Evolutionary conservation across 164 flowering plant species (phyloP), one percentile per base, ranked within the genome.

Genomic region (Vitis labrusca): DNA sequence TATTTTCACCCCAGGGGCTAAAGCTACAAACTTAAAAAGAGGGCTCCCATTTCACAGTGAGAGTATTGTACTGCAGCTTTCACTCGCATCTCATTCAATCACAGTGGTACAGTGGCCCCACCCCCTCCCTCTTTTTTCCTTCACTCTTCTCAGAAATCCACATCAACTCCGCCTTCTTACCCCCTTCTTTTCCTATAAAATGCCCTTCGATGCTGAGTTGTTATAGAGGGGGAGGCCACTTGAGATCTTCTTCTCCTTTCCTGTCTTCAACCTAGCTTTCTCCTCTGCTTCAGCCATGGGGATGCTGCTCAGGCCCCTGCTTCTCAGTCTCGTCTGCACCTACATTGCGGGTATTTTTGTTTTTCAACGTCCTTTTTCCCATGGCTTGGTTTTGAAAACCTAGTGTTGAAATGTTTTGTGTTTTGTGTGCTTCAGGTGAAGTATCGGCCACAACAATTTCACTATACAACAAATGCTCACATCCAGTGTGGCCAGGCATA

Each of bases 401-500:
- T 23, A 23, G 27, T 23, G 1, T 23, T 23, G 27, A 23, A 23
- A 23, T 37, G 44, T 37, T 37, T 23, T 2, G 27, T 23, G 27
- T 23, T 23, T 23, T 37, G 0, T 37, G 44, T 6, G 44, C 2
- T 37, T 32, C 81, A 74, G 85, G 37, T 53, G 74, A 70, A 48
- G 86, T 83, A 2, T 73, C 84, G 23, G 87, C 83, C 5, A 84
- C 95, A 17, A 87, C 88, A 3, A 78, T 94, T 61, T 80, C 88
- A 2, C 61, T 89, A 14, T 67, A 74, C 86, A 94, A 92, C 93
- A 88, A 88, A 64, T 94, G 97, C 76, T 1, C 70, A 10, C 86
- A 91, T 79, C 73, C 97, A 50, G 97, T 94, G 13, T 94, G 98
- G 98, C 97, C 98, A 1, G 98, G 90, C 9, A 86, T 92, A 69